Base-by-base conservation (phyloP, 164 flowering plant genomes). In the Chimonanthus praecox region DNA sequence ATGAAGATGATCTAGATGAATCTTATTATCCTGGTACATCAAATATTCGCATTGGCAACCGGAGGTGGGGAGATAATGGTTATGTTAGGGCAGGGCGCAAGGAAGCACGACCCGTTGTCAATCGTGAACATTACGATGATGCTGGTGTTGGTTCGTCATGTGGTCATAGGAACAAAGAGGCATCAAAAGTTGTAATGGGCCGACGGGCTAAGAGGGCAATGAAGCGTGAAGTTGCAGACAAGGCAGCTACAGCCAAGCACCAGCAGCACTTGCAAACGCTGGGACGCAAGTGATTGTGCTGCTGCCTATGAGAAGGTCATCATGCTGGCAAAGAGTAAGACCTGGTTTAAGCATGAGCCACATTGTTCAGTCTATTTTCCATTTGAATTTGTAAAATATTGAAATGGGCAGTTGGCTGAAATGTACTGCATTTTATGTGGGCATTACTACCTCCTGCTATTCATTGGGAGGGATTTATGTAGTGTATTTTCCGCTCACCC, bases 51-150 rank as follows among this genome's bases (percentile, higher is more conserved):
- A 89, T 94, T 64, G 97, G 98, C 2, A 94, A 94, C 16, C 75
- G 97, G 5, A 84, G 97, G 76, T 92, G 97, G 98, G 98, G 98
- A 11, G 89, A 87, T 63, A 91, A 84, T 80, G 98, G 98, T 3
- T 94, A 78, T 77, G 90, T 92, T 33, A 83, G 97, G 80, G 87
- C 84, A 4, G 98, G 97, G 21, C 88, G 89, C 15, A 91, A 85
- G 75, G 92, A 94, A 78, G 97, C 97, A 7, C 83, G 94, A 74
- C 97, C 94, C 1, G 84, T 85, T 4, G 83, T 85, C 4, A 16
- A 58, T 44, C 83, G 78, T 21, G 78, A 83, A 67, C 80, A 76
- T 49, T 33, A 68, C 44, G 84, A 73, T 45, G 87, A 78, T 62
- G 63, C 83, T 1, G 85, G 85, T 68, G 84, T 89, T 54, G 80